phyloP scores from a whole-genome alignment of 140 eudicot species.

The Senecio squalidus region DNA sequence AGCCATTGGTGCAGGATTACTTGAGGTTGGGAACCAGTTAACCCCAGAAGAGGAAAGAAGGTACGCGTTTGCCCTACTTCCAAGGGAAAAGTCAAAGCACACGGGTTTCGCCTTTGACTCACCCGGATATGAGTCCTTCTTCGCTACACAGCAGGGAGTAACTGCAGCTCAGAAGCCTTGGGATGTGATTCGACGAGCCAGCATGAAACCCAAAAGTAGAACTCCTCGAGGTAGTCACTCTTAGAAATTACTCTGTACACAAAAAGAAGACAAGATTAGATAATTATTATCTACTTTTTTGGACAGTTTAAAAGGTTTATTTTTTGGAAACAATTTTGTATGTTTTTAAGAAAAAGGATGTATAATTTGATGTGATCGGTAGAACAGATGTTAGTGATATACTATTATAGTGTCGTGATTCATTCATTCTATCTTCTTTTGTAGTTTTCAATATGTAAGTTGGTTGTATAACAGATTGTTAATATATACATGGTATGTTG shows the following conservation, averaged over 20 bases:
- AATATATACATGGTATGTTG: background rate
- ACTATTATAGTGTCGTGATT: conserved; percentile 19
- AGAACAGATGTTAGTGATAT: conserved; percentile 25
- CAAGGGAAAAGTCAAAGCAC: conserved; percentile 76
- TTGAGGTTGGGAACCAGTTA: conserved; percentile 55
- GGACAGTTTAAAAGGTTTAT: conserved; percentile 13
- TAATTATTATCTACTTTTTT: conserved; percentile 15
- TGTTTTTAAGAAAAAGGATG: conserved; percentile 17
- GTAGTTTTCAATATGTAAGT: conserved; percentile 6
- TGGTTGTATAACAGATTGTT: conserved; percentile 10
- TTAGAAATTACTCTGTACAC: conserved; percentile 47
- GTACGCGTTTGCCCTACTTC: conserved; percentile 72
- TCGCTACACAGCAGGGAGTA: conserved; percentile 89
- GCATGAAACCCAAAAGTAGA: conserved; percentile 57
- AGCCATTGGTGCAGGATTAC: conserved; percentile 47
- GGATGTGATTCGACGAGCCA: conserved; percentile 94
- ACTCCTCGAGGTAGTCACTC: conserved; percentile 30
- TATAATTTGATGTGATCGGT: conserved; percentile 25
- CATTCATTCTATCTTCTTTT: conserved; percentile 21
- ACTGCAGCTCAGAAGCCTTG: conserved; percentile 82
- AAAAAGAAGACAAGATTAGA: conserved; percentile 15
- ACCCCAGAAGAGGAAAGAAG: conserved; percentile 87
- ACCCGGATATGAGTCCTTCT: conserved; percentile 94
- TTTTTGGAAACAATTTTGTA: conserved; percentile 25
- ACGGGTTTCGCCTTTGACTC: conserved; percentile 98